Conservation (phyloP, 352 stramenopile genomes). For the Phytophthora colocasiae region DNA sequence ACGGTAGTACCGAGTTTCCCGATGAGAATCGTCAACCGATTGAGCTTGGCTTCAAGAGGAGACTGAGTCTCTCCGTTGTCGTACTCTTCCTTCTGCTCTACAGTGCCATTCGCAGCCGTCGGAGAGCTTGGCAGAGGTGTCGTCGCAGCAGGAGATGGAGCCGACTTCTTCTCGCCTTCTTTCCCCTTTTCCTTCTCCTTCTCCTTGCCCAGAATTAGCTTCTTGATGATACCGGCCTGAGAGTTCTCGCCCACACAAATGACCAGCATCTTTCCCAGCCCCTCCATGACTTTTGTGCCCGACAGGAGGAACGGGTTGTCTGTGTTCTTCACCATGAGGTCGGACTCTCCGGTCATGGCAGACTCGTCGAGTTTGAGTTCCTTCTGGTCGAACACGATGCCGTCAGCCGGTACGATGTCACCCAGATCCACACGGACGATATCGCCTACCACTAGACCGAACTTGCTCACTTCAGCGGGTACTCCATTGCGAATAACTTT, state of each 20-base stretch:
- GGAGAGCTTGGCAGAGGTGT: constrained; percentile 12
- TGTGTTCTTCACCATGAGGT: constrained; percentile 84
- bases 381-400: constrained; percentile 89
- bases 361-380: constrained; percentile 93
- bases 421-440: constrained; percentile 84
- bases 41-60: constrained; percentile 88
- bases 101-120: constrained; percentile 81
- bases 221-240: constrained; percentile 94
- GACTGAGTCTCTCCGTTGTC: constrained; percentile 67
- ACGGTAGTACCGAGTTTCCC: constrained; percentile 80
- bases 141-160: constrained; percentile 15
- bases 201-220: constrained; percentile 81
- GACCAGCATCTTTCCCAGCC: constrained; percentile 93
- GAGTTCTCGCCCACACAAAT: constrained; percentile 93
- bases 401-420: constrained; percentile 92
- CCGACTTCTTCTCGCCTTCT: constrained; percentile 21
- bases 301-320: constrained; percentile 95
- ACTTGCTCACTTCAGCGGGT: constrained; percentile 71
- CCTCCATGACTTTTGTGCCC: constrained; percentile 94
- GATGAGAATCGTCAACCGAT: constrained; percentile 83
- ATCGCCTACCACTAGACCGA: constrained; percentile 89
- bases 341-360: constrained; percentile 92
- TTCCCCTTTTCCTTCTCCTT: constrained; percentile 78
- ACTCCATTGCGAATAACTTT: constrained; percentile 84
- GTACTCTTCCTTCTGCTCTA: constrained; percentile 70